Base-by-base conservation (phyloP, 176 grass and related monocot species). In the Oryza officinalis region DNA sequence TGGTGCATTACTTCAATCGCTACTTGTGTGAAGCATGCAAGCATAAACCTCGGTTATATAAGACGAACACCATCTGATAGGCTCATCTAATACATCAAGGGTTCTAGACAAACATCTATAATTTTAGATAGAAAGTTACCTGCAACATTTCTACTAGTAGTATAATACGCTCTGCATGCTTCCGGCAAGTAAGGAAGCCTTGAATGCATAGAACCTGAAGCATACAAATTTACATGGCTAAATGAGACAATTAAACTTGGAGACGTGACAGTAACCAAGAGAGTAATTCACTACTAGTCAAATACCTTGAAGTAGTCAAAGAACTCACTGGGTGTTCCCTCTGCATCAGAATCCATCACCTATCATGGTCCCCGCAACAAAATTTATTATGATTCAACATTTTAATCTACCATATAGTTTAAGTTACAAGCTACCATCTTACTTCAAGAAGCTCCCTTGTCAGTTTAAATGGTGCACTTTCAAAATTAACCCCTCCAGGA, bases 261-360 rank as follows among this genome's bases (percentile, higher is more conserved):
- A 79, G 18, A 74, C 70, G 57, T 63, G 57, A 18, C n/a, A 3
- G 33, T 4, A 67, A 72, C 31, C 61, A 80, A 82, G 77, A 20
- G 10, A 65, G 30, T 46, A 86, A 67, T 44, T 71, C 27, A 71
- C 30, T 69, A 60, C 85, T 27, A 27, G 14, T 75, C 20, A 76
- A 22, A 89, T 85, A 99, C 96, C 97, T 99, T 99, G 85, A 96
- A 99, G 83, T 96, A 99, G 71, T 99, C 93, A 87, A 99, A 99
- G 67, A 96, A 99, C 75, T 99, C 91, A 3, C 97, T 99, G 47
- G 97, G 97, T 69, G 85, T 96, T 86, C 93, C 97, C 87, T 99
- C 97, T 26, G 97, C 93, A 89, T 99, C 97, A 84, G 97, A 99
- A 90, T 99, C 97, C 97, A 99, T 96, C 70, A 99, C 97, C 97